Evolutionary conservation across 345 rosid genomes (phyloP).

Genomic region (Eutrema yunnanense): DNA sequence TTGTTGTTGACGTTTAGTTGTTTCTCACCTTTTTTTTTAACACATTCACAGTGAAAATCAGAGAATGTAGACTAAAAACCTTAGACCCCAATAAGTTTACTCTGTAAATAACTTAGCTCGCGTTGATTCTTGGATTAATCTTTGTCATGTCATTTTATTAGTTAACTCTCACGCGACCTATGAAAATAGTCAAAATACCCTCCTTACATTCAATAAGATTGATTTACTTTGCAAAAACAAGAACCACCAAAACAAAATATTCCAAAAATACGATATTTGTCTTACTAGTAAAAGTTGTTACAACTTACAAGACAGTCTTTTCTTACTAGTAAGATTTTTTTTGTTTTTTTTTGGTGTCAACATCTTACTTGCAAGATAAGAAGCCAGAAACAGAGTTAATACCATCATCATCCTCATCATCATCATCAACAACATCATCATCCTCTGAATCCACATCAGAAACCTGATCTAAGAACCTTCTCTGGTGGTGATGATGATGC

Average conservation of each 20-base stretch:
- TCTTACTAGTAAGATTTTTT: slow-evolving; percentile 16
- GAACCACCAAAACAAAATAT: neutral
- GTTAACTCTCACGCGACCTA: too few relatives aligned
- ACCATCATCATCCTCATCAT: slow-evolving; percentile 20
- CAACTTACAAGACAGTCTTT: neutral
- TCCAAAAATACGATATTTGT: neutral
- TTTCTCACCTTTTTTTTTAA: too few relatives aligned
- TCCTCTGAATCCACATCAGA: slow-evolving; percentile 36
- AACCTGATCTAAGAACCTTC: slow-evolving; percentile 14
- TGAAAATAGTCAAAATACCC: too few relatives aligned
- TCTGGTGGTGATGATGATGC: slow-evolving; percentile 22
- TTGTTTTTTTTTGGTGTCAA: too few relatives aligned
- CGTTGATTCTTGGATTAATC: too few relatives aligned
- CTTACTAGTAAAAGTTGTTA: neutral
- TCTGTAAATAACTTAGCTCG: too few relatives aligned
- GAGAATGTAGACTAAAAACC: too few relatives aligned
- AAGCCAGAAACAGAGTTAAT: slow-evolving; percentile 18
- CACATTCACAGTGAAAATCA: too few relatives aligned
- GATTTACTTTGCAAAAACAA: neutral
- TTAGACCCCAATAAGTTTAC: too few relatives aligned
- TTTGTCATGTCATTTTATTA: too few relatives aligned
- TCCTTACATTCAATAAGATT: neutral
- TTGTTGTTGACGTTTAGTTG: too few relatives aligned
- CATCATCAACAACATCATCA: slow-evolving; percentile 21
- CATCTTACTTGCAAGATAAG: slow-evolving; percentile 21